These are phyloP conservation scores for Goffeauzyma gilvescens DNA, from an alignment of 768 basidiomycete species.

Conservation along the genomic window DNA sequence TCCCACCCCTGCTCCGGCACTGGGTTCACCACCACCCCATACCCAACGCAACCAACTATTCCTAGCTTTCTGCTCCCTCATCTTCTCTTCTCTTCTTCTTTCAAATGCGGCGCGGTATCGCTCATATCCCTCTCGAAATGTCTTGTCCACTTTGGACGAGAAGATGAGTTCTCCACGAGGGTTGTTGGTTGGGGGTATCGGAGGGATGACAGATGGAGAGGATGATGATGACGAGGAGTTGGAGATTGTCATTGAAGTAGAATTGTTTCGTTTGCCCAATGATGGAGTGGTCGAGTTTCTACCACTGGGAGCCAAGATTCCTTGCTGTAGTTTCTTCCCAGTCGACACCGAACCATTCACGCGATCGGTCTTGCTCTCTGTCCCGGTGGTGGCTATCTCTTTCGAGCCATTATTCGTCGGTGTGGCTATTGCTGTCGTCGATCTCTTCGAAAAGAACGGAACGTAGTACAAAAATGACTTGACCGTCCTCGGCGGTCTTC, in stretches of 20 bases:
- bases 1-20: background rate
- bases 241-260: background rate
- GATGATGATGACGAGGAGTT: slow-evolving; percentile 25
- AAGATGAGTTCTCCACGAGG: slow-evolving; percentile 95
- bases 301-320: no score
- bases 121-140: slow-evolving; percentile 80
- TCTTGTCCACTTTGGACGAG: slow-evolving; percentile 61
- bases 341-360: no score
- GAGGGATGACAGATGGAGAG: slow-evolving; percentile 40
- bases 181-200: slow-evolving; percentile 75
- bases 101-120: slow-evolving; percentile 78
- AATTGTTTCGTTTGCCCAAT: slow-evolving; percentile 1
- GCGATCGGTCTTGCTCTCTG: no score
- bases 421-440: no score
- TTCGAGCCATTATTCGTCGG: no score
- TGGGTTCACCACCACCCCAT: background rate
- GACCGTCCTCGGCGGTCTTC: slow-evolving; percentile 41
- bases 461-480: slow-evolving; percentile 23
- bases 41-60: background rate
- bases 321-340: no score
- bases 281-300: slow-evolving; percentile 36
- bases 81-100: slow-evolving; percentile 44
- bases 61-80: slow-evolving; percentile 13
- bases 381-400: no score
- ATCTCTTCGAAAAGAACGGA: slow-evolving; percentile 1